A percentile compares a stretch with the other conserved stretches of the same genome.
Conservation (phyloP, 768 basidiomycete species). For the Mycena indigotica region DNA sequence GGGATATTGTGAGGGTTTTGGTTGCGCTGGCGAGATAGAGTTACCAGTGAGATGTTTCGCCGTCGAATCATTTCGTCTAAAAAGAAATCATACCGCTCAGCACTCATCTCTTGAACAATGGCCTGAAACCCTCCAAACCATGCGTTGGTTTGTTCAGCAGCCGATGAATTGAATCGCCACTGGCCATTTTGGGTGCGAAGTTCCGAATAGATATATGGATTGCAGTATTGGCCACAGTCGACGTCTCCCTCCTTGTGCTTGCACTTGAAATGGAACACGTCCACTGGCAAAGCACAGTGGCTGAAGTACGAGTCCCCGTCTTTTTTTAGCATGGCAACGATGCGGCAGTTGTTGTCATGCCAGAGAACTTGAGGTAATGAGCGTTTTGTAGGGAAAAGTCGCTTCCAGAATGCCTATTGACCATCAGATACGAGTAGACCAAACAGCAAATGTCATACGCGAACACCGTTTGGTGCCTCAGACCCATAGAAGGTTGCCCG, state of each 20-base stretch:
- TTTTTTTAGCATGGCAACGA: constrained; percentile 18
- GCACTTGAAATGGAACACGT: constrained; percentile 40
- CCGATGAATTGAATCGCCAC: constrained; percentile 36
- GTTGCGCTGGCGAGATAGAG: neutral
- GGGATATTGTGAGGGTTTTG: constrained; percentile 8
- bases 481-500: constrained; percentile 36
- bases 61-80: constrained; percentile 1
- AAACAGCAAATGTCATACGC: constrained; percentile 22
- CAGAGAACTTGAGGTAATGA: neutral
- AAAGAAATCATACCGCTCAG: constrained; percentile 22
- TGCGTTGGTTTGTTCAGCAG: constrained; percentile 33
- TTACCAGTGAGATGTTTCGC: constrained; percentile 22
- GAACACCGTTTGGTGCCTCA: constrained; percentile 32
- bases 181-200: constrained; percentile 17
- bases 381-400: constrained; percentile 24
- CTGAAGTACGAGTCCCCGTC: constrained; percentile 20
- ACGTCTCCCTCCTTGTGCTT: constrained; percentile 35
- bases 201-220: constrained; percentile 24
- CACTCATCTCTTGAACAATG: constrained; percentile 28
- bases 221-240: constrained; percentile 10
- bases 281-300: constrained; percentile 30
- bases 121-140: constrained; percentile 33
- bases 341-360: constrained; percentile 27
- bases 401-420: constrained; percentile 26
- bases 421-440: neutral